Base-by-base conservation (phyloP, 306 rosid genomes). In the Herpetospermum pedunculosum region DNA sequence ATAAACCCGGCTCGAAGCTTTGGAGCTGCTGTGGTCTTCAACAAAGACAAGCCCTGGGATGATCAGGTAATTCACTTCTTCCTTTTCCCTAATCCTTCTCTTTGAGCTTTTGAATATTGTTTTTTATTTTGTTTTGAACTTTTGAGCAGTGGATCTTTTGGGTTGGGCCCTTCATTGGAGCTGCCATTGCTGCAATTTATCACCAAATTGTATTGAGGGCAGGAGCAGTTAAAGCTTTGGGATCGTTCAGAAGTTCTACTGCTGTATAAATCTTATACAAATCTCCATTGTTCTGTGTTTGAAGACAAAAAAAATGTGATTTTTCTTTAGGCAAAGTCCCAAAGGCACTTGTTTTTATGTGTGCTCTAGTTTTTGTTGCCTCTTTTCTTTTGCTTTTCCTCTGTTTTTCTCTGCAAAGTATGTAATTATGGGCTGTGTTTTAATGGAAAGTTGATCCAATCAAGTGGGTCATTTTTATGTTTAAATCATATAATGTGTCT, bases 1-100 rank as follows among this genome's bases (percentile, higher is more conserved):
- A 79, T 79, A 30, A 79, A 78, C 69, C 81, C 81, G 11, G 81
- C 81, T 40, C 65, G 81, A n/a, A 78, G 81, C 54, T 72, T 78
- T 8, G 81, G 81, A n/a, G 54, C 79, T 10, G 82, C 78, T 25
- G 76, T 74, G 32, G 46, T 79, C 19, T 79, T 30, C 49, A 57
- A 79, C 60, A 67, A 68, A 18, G 57, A 38, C 9, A 40, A 63
- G 44, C 55, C 47, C 23, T 78, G 81, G 77, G 74, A 73, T 19
- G 81, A 78, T 23, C 78, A 75, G 32, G 81, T 71, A 48, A 71
- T n/a, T n/a, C n/a, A n/a, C n/a, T n/a, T n/a, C n/a, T n/a, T n/a
- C n/a, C n/a, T n/a, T n/a, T n/a, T n/a, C n/a, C 44, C 34, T n/a
- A n/a, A 4, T 35, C 15, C 4, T 7, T 38, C 0, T 54, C 8